These are phyloP conservation scores for Aspergillus eucalypticola DNA, from an alignment of 2,329 filamentous ascomycete genomes.

Conservation along the genomic window DNA sequence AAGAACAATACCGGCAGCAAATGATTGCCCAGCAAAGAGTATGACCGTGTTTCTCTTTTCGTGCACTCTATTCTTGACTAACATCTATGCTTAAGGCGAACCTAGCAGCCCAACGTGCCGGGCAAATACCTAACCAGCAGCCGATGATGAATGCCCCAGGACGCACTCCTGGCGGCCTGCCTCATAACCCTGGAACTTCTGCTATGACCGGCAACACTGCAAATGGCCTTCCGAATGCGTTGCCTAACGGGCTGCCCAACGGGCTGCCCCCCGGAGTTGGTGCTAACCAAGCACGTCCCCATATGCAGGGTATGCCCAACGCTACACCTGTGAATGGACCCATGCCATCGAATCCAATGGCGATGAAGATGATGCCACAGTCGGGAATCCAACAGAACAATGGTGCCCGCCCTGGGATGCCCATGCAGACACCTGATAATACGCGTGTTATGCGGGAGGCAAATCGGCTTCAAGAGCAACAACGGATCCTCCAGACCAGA, in stretches of 20 bases:
- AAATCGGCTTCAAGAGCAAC: conserved; percentile 51
- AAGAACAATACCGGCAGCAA: conserved; percentile 64
- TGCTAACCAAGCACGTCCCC: conserved; percentile 41
- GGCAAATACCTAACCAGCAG: conserved; percentile 45
- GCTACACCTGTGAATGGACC: conserved; percentile 49
- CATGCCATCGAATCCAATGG: conserved; percentile 57
- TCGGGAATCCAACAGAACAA: conserved; percentile 58
- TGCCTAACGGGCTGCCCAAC: conserved; percentile 49
- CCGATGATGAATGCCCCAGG: conserved; percentile 36
- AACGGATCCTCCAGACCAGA: conserved; percentile 62
- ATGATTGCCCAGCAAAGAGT: conserved; percentile 59
- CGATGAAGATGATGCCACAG: conserved; percentile 57
- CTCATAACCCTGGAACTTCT: conserved; percentile 33
- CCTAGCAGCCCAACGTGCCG: conserved; percentile 45
- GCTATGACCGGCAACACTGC: conserved; percentile 42
- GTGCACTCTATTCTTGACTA: conserved; percentile 11
- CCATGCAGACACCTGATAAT: conserved; percentile 58
- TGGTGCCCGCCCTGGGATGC: conserved; percentile 39
- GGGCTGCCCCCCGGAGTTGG: conserved; percentile 44
- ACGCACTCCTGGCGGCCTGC: conserved; percentile 45
- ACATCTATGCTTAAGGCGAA: conserved; percentile 35
- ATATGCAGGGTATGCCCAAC: conserved; percentile 46
- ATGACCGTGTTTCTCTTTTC: conserved; percentile 19
- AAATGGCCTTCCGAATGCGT: conserved; percentile 50
- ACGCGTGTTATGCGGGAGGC: conserved; percentile 51